phyloP scores from a whole-genome alignment of 202 grass and related monocot species.

The Eragrostis tef region DNA sequence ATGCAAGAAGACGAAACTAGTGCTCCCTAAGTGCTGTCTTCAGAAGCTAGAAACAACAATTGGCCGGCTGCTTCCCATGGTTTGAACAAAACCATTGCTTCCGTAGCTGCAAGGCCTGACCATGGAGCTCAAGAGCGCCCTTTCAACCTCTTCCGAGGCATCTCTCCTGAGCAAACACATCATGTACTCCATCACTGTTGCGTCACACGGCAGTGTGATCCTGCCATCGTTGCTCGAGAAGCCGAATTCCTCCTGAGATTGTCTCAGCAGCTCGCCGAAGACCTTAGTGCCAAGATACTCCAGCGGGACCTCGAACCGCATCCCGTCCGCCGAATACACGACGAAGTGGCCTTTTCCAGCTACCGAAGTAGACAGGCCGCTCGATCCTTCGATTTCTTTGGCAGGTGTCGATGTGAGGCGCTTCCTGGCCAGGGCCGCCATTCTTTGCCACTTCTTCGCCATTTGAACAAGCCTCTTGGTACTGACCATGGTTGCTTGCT shows the following conservation, averaged over 20 bases:
- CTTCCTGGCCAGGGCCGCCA: slow-evolving; percentile 42
- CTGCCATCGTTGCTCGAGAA: slow-evolving; percentile 46
- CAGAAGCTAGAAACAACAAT: slow-evolving; percentile 40
- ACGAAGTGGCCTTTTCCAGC: slow-evolving; percentile 56
- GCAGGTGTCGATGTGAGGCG: not conserved
- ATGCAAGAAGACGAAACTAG: not conserved
- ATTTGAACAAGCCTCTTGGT: slow-evolving; percentile 57
- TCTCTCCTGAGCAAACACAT: slow-evolving; percentile 56
- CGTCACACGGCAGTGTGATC: slow-evolving; percentile 62
- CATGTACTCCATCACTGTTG: slow-evolving; percentile 54
- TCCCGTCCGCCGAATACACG: slow-evolving; percentile 48
- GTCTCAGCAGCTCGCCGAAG: slow-evolving; percentile 53
- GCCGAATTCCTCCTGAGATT: slow-evolving; percentile 68
- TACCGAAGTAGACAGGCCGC: slow-evolving; percentile 15
- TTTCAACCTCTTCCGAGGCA: slow-evolving; percentile 53
- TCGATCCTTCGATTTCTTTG: not conserved
- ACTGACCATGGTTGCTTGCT: slow-evolving; percentile 47
- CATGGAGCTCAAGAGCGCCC: slow-evolving; percentile 51
- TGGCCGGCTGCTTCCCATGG: not conserved
- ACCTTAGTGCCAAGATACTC: slow-evolving; percentile 50
- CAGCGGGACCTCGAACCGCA: slow-evolving; percentile 60
- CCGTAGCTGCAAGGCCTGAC: slow-evolving; percentile 33
- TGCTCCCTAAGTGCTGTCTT: slow-evolving; percentile 1
- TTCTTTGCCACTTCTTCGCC: slow-evolving; percentile 63
- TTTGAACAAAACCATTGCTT: not conserved